Evolutionary conservation across 192 early-diverging fungal genomes (phyloP), one percentile per base, ranked within the genome.

Genomic region (Funneliformis mosseae): DNA sequence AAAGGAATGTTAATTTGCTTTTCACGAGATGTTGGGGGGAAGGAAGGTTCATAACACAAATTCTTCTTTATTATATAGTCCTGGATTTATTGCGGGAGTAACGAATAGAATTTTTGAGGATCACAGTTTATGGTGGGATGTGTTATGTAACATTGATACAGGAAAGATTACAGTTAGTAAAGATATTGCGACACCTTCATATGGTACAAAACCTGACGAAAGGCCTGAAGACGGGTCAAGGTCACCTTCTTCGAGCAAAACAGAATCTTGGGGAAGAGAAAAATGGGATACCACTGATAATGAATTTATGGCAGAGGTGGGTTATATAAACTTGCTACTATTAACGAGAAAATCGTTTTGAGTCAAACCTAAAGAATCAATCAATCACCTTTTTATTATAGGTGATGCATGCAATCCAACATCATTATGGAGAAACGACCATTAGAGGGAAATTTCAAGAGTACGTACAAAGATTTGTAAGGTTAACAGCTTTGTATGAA

Each of bases 81-180:
- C 95, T 25, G 96, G 96, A 8, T 98, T 95, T 84, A 96, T 98
- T 84, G 97, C 97, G 5, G 97, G 97, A 18, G 96, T 97, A 11
- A 97, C 97, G 0, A 97, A 98, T 84, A 94, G 95, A n/a, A 90
- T 94, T 1, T 97, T 98, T 87, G 96, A 97, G 82, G 95, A 97
- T 81, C 93, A 96, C 46, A 89, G 93, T 14, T 87, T 91, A 69
- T 96, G 96, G 96, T 98, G 96, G 96, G 97, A 98, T 88, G 88
- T 98, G n/a, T 87, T 97, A 23, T 97, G 94, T 84, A 96, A 98
- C 83, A 94, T 98, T 77, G 94, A 93, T 79, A 96, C 96, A 2
- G 96, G 96, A 68, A 95, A 93, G 80, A 96, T 98, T 71, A 95
- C 92, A n/a, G 93, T 98, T 59, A 96, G 95, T 81, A 95, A 94